Percentiles rank a stretch among this genome's conserved stretches.
Evolutionary conservation across 805 yeast genomes (phyloP).

Genomic region (Myxozyma kluyveri): DNA sequence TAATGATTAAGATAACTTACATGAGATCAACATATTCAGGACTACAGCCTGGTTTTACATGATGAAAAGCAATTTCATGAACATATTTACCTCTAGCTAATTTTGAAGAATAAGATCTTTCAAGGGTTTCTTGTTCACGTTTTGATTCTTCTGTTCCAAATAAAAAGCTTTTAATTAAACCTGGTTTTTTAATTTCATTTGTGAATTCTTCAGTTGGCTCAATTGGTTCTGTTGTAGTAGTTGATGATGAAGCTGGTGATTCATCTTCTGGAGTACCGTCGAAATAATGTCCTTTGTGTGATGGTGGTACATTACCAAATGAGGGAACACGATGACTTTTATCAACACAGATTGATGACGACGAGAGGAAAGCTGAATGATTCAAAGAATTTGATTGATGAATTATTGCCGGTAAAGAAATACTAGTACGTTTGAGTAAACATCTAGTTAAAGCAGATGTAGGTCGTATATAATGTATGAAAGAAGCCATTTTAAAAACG

Average conservation of each 20-base stretch:
- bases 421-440: too few species aligned
- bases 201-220: neutral
- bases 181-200: slow-evolving; percentile 15
- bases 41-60: slow-evolving; percentile 40
- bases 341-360: neutral
- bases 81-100: slow-evolving; percentile 45
- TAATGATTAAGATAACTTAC: slow-evolving; percentile 7
- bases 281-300: slow-evolving; percentile 24
- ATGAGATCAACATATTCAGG: slow-evolving; percentile 40
- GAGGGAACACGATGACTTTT: slow-evolving; percentile 21
- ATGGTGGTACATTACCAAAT: slow-evolving; percentile 26
- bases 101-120: slow-evolving; percentile 28
- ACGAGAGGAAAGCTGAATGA: too few species aligned
- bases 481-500: too few species aligned
- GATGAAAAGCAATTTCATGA: slow-evolving; percentile 42
- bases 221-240: neutral
- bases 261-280: slow-evolving; percentile 15
- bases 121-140: slow-evolving; percentile 38
- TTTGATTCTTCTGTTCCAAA: slow-evolving; percentile 41
- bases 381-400: too few species aligned
- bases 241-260: neutral
- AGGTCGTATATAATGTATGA: too few species aligned
- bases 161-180: slow-evolving; percentile 40
- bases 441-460: too few species aligned
- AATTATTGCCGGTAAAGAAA: too few species aligned